Conservation (phyloP, 2,329 filamentous ascomycete genomes). For the Neocatenulostroma microsporum region DNA sequence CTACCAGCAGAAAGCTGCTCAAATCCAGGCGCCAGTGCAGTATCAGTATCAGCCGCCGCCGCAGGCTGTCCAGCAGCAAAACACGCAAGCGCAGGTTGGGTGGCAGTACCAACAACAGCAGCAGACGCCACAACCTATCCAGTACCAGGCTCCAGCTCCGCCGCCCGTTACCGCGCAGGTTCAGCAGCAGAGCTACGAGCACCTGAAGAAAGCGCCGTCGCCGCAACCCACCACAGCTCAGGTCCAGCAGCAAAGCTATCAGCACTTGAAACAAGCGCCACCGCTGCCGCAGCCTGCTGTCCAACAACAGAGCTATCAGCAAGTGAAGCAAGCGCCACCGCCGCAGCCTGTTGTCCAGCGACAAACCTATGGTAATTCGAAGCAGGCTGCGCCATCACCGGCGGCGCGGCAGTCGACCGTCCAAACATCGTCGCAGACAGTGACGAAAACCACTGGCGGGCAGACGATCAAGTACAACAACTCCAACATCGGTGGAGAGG, state of each 20-base stretch:
- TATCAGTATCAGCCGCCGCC: not conserved
- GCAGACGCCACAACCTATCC: not conserved
- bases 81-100: not conserved
- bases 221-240: too few relatives aligned
- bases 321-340: not conserved
- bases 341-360: not conserved
- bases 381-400: not conserved
- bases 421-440: not conserved
- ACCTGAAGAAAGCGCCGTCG: not conserved
- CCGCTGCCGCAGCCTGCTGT: not conserved
- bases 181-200: not conserved
- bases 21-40: too few relatives aligned
- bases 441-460: not conserved
- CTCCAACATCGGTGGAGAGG: not conserved
- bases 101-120: not conserved
- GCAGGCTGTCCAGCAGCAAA: not conserved
- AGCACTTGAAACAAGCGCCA: not conserved
- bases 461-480: not conserved
- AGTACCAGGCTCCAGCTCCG: too few relatives aligned
- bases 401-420: too few relatives aligned
- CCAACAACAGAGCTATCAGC: not conserved
- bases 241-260: not conserved
- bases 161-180: too few relatives aligned
- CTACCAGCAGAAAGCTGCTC: not conserved
- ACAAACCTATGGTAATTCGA: not conserved